Conservation (phyloP, 129 eudicot species). For the Pseudognaphalium luteoalbum region DNA sequence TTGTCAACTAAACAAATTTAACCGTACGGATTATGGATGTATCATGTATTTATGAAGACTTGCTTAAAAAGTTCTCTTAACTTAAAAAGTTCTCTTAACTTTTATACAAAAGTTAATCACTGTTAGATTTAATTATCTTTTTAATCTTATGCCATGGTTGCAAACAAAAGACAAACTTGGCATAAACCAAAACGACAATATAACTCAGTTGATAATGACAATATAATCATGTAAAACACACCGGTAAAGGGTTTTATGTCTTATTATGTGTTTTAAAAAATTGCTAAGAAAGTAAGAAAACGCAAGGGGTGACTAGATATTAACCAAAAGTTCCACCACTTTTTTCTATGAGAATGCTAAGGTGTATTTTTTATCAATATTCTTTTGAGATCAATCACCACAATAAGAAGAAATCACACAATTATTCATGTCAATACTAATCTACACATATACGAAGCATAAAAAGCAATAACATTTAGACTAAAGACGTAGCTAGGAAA, state of each 20-base stretch:
- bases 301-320: conserved; percentile 27
- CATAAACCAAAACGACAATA: conserved; percentile 28
- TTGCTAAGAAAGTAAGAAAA: not conserved
- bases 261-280: conserved; percentile 15
- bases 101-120: not conserved
- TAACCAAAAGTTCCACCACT: conserved; percentile 26
- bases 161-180: not conserved
- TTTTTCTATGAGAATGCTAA: not conserved
- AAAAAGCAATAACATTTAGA: too few relatives aligned
- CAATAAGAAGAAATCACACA: too few relatives aligned
- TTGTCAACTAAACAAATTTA: not conserved
- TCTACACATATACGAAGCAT: too few relatives aligned
- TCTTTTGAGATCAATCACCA: too few relatives aligned
- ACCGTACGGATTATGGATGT: not conserved
- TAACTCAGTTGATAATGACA: conserved; percentile 27
- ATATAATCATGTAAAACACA: conserved; percentile 12
- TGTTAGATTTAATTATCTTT: not conserved
- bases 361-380: too few relatives aligned
- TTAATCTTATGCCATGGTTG: not conserved
- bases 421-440: too few relatives aligned
- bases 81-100: not conserved
- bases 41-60: too few relatives aligned
- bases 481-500: too few relatives aligned
- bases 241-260: conserved; percentile 30
- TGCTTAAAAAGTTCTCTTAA: not conserved